phyloP scores from a whole-genome alignment of 1,284 basidiomycete species.

The Apiotrichum brassicae region DNA sequence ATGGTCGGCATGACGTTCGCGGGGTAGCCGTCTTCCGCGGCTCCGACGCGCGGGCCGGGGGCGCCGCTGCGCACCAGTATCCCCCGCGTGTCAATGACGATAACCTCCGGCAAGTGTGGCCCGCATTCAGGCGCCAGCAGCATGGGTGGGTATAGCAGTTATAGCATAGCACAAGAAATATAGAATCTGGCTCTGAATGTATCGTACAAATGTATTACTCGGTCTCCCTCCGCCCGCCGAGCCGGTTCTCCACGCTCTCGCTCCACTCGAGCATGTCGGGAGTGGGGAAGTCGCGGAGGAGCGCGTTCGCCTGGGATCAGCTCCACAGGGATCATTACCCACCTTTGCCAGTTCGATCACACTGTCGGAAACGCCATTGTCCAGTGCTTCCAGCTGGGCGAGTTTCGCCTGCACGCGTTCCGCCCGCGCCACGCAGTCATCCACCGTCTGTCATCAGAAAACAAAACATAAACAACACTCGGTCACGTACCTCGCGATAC shows the following conservation, averaged over 20 bases:
- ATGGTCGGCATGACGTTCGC: background rate
- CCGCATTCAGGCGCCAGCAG: too few species aligned
- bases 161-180: too few species aligned
- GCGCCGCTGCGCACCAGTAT: too few species aligned
- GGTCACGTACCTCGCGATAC: conserved; percentile 35
- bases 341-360: conserved; percentile 42
- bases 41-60: background rate
- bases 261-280: conserved; percentile 42
- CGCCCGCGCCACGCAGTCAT: conserved; percentile 27
- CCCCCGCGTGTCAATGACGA: too few species aligned
- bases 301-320: conserved; percentile 34
- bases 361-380: conserved; percentile 34
- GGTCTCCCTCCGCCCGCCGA: background rate
- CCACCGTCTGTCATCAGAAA: conserved; percentile 26
- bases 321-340: conserved; percentile 3
- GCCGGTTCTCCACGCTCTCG: conserved; percentile 19
- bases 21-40: background rate
- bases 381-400: conserved; percentile 31
- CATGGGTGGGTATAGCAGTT: background rate
- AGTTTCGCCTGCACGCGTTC: conserved; percentile 35
- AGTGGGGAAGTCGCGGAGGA: conserved; percentile 36
- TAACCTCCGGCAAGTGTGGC: conserved; percentile 19
- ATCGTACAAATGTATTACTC: background rate
- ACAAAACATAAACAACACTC: too few species aligned
- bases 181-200: too few species aligned